A percentile compares a stretch with the other conserved stretches of the same genome.
Evolutionary conservation across 202 grass and related monocot genomes (phyloP).

Genomic region (Setaria viridis): DNA sequence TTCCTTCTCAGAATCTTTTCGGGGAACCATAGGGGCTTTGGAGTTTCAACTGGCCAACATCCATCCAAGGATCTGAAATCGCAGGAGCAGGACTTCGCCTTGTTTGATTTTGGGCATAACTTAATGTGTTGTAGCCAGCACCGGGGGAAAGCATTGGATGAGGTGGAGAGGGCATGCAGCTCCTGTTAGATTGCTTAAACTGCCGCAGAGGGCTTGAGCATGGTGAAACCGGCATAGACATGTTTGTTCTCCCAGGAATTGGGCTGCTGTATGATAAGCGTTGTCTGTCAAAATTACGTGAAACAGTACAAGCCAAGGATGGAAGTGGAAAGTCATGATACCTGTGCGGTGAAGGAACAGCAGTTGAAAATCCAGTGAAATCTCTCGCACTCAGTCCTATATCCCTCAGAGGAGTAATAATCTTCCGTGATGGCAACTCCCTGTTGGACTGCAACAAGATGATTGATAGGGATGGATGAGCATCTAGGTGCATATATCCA

Average conservation of each 20-base stretch:
- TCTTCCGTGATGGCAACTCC: constrained; percentile 66
- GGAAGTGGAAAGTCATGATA: constrained; percentile 6
- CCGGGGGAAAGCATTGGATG: constrained; percentile 63
- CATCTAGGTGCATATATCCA: neutral
- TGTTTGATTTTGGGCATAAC: constrained; percentile 34
- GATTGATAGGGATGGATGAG: constrained; percentile 20
- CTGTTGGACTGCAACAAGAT: constrained; percentile 57
- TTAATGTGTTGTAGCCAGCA: constrained; percentile 32
- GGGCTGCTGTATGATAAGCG: constrained; percentile 54
- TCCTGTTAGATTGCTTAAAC: constrained; percentile 77
- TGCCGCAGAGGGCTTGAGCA: constrained; percentile 80
- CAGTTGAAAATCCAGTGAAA: constrained; percentile 52
- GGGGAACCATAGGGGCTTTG: constrained; percentile 70
- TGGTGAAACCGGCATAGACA: constrained; percentile 86
- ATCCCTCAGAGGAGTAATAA: constrained; percentile 65
- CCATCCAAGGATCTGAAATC: constrained; percentile 58
- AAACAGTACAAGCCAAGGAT: neutral
- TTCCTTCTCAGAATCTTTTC: constrained; percentile 49
- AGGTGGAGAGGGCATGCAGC: constrained; percentile 84
- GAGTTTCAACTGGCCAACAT: constrained; percentile 51
- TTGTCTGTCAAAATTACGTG: neutral
- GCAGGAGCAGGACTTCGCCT: constrained; percentile 14
- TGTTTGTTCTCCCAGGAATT: constrained; percentile 62
- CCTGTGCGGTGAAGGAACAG: constrained; percentile 63
- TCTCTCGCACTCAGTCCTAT: constrained; percentile 57